phyloP scores from a whole-genome alignment of 768 basidiomycete genomes.

The Hericium erinaceus region DNA sequence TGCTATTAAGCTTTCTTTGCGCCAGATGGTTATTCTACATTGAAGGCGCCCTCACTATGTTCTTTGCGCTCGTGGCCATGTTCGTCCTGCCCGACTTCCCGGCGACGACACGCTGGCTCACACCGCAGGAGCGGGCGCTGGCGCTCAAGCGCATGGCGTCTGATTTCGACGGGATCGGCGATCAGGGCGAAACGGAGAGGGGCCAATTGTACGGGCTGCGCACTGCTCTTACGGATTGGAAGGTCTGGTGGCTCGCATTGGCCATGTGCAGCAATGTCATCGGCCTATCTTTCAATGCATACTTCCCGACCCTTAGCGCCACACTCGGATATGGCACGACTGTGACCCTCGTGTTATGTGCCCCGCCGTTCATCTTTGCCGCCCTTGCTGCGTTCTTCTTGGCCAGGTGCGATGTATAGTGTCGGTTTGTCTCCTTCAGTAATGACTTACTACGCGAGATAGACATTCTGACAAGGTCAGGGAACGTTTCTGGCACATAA shows the following conservation, averaged over 20 bases:
- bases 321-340: constrained; percentile 60
- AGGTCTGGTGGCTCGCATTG: constrained; percentile 77
- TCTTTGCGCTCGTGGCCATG: constrained; percentile 40
- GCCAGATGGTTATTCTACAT: constrained; percentile 59
- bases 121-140: constrained; percentile 45
- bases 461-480: constrained; percentile 64
- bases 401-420: constrained; percentile 30
- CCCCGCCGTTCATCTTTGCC: constrained; percentile 64
- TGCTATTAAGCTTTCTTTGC: neutral
- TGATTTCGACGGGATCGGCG: constrained; percentile 43
- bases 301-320: constrained; percentile 64
- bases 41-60: constrained; percentile 50
- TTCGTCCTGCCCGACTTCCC: constrained; percentile 72
- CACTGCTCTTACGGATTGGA: constrained; percentile 66
- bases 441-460: neutral
- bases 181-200: constrained; percentile 35
- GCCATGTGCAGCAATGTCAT: constrained; percentile 50
- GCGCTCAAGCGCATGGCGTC: constrained; percentile 53
- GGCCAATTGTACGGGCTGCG: constrained; percentile 36
- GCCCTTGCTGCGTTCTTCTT: constrained; percentile 43
- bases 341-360: constrained; percentile 60
- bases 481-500: constrained; percentile 67
- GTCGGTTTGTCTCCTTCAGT: neutral
- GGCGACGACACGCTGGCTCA: constrained; percentile 49
- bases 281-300: constrained; percentile 66